phyloP scores from a whole-genome alignment of 148 eudicot species.

The Nepenthes mirabilis region DNA sequence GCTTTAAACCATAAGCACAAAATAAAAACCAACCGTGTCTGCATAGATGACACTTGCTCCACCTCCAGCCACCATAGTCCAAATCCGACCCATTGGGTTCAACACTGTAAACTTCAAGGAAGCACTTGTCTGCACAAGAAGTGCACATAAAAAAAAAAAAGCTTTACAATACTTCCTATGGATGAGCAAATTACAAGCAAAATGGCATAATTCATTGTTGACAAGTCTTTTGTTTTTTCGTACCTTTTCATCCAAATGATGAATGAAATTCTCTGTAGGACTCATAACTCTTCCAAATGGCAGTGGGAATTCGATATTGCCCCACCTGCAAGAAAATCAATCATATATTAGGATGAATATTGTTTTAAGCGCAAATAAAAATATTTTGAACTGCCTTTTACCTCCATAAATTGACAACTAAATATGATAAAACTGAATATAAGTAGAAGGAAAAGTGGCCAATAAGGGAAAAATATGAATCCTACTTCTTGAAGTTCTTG shows the following conservation, averaged over 20 bases:
- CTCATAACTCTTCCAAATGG: constrained; percentile 99
- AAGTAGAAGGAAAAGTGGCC: background rate
- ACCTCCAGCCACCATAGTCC: constrained; percentile 97
- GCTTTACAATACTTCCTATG: background rate
- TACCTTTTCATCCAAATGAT: constrained; percentile 95
- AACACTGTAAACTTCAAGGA: constrained; percentile 73
- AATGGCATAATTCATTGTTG: too few relatives aligned
- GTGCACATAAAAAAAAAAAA: background rate
- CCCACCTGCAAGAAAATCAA: constrained; percentile 50
- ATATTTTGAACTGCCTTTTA: background rate
- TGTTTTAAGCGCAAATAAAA: background rate
- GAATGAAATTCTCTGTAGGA: constrained; percentile 79
- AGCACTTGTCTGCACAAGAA: constrained; percentile 65
- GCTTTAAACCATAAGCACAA: background rate
- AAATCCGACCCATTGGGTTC: constrained; percentile 82
- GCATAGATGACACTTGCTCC: constrained; percentile 96
- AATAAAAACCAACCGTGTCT: constrained; percentile 49
- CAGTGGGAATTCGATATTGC: constrained; percentile 77
- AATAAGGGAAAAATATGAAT: constrained; percentile 1
- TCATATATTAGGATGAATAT: background rate
- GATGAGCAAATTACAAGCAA: too few relatives aligned
- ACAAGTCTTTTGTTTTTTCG: too few relatives aligned
- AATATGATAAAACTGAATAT: background rate
- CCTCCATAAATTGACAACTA: background rate
- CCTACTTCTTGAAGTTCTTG: constrained; percentile 40